Base-by-base conservation (phyloP, 192 early-diverging fungal species). In the Spizellomyces punctatus region DNA sequence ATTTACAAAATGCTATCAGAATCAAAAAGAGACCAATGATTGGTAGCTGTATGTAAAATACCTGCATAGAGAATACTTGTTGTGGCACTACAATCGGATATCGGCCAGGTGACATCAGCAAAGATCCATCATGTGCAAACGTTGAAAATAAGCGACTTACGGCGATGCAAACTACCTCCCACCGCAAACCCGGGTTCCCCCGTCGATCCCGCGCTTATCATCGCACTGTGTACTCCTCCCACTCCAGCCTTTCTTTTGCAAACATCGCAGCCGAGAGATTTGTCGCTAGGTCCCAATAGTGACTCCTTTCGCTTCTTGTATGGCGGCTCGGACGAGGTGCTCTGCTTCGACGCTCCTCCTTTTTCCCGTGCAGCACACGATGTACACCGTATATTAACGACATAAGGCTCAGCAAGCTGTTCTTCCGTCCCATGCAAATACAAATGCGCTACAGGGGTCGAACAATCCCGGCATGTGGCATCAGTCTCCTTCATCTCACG, bases 61-160 rank as follows among this genome's bases (percentile, higher is more conserved):
- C 59, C 16, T 61, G 59, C 63, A 64, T 8, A 64, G 45, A 21
- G 41, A 0, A 46, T 61, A 61, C 4, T 61, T 61, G 16, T 61
- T 27, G n/a, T n/a, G 36, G 22, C 59, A 86, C 6, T n/a, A 27
- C 17, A 48, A 62, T 36, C 71, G 65, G 7, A 64, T 52, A 14
- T 36, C n/a, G 21, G 64, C 71, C 54, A 57, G 55, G 4, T 50
- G 21, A 45, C 55, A 68, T 17, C 14, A 12, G 6, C 14, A 42
- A n/a, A 22, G 36, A 43, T 6, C 56, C 0, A 36, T 36, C 27
- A 2, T 36, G 1, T 3, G 27, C 27, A 36, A 36, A 36, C 27
- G 27, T 36, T 36, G 27, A 36, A 36, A 36, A 36, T 36, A 36
- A 36, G 27, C 27, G 27, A 36, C 27, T 36, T 36, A 36, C 27